A percentile compares a stretch with the other conserved stretches of the same genome.
Evolutionary conservation across 768 basidiomycete species (phyloP).

Genomic region (Boletus pseudopeckii): DNA sequence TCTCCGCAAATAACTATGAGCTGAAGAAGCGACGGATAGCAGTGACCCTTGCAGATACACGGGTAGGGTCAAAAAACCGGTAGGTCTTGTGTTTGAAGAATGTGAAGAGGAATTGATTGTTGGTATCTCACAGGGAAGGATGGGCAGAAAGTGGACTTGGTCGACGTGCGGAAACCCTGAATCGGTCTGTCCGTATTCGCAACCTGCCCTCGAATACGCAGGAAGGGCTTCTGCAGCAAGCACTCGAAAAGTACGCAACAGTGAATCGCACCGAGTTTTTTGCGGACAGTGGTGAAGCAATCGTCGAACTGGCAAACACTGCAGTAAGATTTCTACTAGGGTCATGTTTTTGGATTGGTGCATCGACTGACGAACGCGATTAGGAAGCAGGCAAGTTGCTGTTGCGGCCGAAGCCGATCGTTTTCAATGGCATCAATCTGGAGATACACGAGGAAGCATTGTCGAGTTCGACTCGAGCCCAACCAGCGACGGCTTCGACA

Average conservation of each 20-base stretch:
- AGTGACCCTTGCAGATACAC: constrained; percentile 81
- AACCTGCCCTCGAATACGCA: constrained; percentile 76
- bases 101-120: background rate
- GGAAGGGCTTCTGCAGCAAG: constrained; percentile 90
- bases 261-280: constrained; percentile 79
- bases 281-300: constrained; percentile 52
- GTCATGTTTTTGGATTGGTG: background rate
- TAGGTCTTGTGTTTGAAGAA: constrained; percentile 27
- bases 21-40: constrained; percentile 87
- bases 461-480: constrained; percentile 29
- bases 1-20: constrained; percentile 82
- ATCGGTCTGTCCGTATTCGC: constrained; percentile 71
- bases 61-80: constrained; percentile 54
- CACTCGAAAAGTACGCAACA: constrained; percentile 69
- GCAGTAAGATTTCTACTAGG: constrained; percentile 45
- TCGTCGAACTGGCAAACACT: constrained; percentile 61
- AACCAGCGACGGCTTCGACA: constrained; percentile 34
- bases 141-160: constrained; percentile 56
- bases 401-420: constrained; percentile 65
- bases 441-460: constrained; percentile 54
- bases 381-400: constrained; percentile 85
- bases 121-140: constrained; percentile 32
- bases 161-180: constrained; percentile 52
- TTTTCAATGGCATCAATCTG: constrained; percentile 62
- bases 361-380: background rate